A percentile compares a stretch with the other conserved stretches of the same genome.
Conservation (phyloP, 2,329 filamentous ascomycete species). For the Cadophora sp. region DNA sequence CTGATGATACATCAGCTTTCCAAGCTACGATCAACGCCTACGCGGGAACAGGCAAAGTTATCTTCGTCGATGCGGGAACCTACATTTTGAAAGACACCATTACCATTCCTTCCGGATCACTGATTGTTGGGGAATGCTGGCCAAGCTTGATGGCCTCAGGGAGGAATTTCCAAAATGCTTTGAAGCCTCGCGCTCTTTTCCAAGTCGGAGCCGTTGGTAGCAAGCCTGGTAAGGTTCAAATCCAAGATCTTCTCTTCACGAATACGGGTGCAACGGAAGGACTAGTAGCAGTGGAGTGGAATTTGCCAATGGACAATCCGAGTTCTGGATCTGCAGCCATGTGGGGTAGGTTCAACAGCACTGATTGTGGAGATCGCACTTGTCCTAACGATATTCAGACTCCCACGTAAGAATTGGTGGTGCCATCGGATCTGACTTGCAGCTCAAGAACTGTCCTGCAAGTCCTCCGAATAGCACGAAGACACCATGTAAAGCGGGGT, state of each 20-base stretch:
- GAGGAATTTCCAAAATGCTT: constrained; percentile 49
- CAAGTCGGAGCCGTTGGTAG: constrained; percentile 47
- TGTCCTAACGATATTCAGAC: too few species aligned
- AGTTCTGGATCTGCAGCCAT: too few species aligned
- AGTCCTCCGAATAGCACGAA: too few species aligned
- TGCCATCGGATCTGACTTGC: too few species aligned
- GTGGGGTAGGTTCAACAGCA: too few species aligned
- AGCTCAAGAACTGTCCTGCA: too few species aligned
- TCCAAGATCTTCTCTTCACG: constrained; percentile 49
- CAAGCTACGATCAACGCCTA: constrained; percentile 14
- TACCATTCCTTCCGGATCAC: constrained; percentile 35
- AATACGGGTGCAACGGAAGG: constrained; percentile 48
- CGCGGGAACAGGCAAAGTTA: constrained; percentile 48
- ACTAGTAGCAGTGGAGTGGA: constrained; percentile 49
- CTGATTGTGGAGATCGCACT: too few species aligned
- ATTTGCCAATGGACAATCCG: constrained; percentile 36
- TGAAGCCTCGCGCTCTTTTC: constrained; percentile 21
- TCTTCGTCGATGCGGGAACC: constrained; percentile 59
- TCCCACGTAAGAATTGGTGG: too few species aligned
- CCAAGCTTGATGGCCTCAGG: constrained; percentile 48
- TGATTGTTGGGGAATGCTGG: constrained; percentile 48
- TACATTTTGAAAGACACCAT: constrained; percentile 58
- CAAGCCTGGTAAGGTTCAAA: constrained; percentile 49
- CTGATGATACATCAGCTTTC: constrained; percentile 54
- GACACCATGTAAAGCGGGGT: too few species aligned